phyloP scores from a whole-genome alignment of 352 stramenopile genomes.

The Globisporangium viniferum region DNA sequence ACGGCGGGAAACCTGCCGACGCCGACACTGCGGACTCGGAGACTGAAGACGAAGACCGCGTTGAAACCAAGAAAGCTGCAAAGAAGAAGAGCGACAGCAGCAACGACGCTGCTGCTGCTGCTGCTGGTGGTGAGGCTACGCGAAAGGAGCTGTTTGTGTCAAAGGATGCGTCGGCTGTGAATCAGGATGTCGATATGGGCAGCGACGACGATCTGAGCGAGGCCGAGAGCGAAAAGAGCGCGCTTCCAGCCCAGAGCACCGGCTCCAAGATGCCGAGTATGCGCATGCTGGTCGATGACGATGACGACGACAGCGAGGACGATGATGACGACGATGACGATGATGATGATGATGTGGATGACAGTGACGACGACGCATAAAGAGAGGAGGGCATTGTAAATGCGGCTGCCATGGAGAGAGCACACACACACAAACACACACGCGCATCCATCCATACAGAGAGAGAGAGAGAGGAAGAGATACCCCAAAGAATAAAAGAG shows the following conservation, averaged over 20 bases:
- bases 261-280: conserved; percentile 11
- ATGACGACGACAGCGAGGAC: conserved; percentile 20
- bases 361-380: conserved; percentile 14
- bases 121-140: neutral
- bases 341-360: conserved; percentile 15
- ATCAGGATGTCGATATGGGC: conserved; percentile 29
- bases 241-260: neutral
- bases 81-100: conserved; percentile 3
- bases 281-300: conserved; percentile 22
- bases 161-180: conserved; percentile 4
- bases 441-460: neutral
- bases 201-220: conserved; percentile 28
- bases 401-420: neutral
- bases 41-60: conserved; percentile 36
- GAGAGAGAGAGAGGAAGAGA: neutral
- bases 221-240: conserved; percentile 10
- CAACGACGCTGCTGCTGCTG: conserved; percentile 1
- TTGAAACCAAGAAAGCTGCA: conserved; percentile 11
- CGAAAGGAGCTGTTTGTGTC: conserved; percentile 25
- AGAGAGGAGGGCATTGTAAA: neutral
- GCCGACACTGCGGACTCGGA: conserved; percentile 27
- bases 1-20: conserved; percentile 18
- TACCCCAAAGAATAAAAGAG: neutral
- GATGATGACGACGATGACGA: conserved; percentile 16
- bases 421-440: neutral